Base-by-base conservation (phyloP, 306 rosid genomes). In the Rosa chinensis region DNA sequence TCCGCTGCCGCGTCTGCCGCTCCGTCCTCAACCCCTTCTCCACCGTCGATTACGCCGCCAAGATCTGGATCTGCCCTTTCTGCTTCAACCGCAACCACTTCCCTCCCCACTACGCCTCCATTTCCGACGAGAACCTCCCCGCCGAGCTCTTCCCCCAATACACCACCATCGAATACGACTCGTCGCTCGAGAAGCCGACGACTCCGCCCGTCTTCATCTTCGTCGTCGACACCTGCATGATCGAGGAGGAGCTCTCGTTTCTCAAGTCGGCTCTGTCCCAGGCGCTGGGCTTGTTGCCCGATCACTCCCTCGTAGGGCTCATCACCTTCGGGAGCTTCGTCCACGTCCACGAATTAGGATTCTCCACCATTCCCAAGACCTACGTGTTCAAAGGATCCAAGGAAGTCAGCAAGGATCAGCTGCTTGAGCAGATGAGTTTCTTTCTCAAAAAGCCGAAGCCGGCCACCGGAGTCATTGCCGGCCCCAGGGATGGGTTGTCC, bases 31-130 rank as follows among this genome's bases (percentile, higher is more conserved):
- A 95, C 40, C 97, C 99, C 10, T 95, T 93, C 84, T 91, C 92
- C 81, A 91, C 91, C 80, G 98, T 95, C 77, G 99, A 95, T 72
- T 95, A 89, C 86, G 91, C 87, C 45, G 99, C 99, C 75, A 91
- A 90, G 94, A 91, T 95, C 94, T 95, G 99, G 99, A 95, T 91
- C 85, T 95, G 99, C 76, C 98, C 98, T 0, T 91, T 95, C 73
- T 93, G 98, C 85, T 95, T 91, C 79, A 93, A 89, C 45, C 96
- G 99, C 67, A 95, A 95, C 64, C 97, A 93, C 73, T 95, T 95
- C 76, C 99, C 99, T 0, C 94, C 92, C 0, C 92, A 90, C 75
- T 95, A 95, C 83, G 75, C 94, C 4, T 90, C 99, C 55, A 90
- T 95, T 72, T 86, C 98, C 75, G 97, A 93, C 10, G 96, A 90